phyloP scores from a whole-genome alignment of 73 alveolate genomes.

The Breviolum minutum region DNA sequence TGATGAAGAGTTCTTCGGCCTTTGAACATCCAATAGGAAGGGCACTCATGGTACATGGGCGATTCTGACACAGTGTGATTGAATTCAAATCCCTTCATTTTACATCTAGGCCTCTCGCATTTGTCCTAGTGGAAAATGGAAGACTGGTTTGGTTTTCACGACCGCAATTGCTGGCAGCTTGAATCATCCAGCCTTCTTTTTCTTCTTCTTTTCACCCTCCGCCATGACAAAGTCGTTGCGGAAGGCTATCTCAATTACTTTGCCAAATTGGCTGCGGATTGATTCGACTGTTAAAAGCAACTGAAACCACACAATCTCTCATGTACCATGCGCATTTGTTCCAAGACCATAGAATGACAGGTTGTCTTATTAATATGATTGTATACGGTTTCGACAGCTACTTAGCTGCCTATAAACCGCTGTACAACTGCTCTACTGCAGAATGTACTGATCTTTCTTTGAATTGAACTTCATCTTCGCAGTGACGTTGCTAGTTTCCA shows the following conservation, averaged over 20 bases:
- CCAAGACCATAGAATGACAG: too few relatives aligned
- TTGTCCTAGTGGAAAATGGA: too few relatives aligned
- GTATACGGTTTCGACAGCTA: not conserved
- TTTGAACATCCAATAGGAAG: not conserved
- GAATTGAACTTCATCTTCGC: too few relatives aligned
- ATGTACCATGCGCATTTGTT: too few relatives aligned
- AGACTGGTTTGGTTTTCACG: not conserved
- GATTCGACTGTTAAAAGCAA: not conserved
- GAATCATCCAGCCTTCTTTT: not conserved
- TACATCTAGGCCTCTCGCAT: not conserved
- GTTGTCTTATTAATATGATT: too few relatives aligned
- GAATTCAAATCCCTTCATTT: not conserved
- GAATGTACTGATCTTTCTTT: too few relatives aligned
- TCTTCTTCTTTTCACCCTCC: constrained; percentile 64
- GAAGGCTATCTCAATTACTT: not conserved
- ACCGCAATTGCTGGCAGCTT: not conserved
- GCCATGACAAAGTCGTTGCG: constrained; percentile 34
- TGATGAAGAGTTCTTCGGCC: constrained; percentile 77
- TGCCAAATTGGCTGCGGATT: constrained; percentile 29
- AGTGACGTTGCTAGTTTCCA: too few relatives aligned
- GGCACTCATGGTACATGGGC: not conserved
- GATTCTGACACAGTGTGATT: not conserved
- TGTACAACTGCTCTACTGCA: too few relatives aligned
- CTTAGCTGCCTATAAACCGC: not conserved
- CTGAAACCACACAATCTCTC: too few relatives aligned